Conservation (phyloP, 2,329 filamentous ascomycete genomes). For the Alternaria tenuissima region DNA sequence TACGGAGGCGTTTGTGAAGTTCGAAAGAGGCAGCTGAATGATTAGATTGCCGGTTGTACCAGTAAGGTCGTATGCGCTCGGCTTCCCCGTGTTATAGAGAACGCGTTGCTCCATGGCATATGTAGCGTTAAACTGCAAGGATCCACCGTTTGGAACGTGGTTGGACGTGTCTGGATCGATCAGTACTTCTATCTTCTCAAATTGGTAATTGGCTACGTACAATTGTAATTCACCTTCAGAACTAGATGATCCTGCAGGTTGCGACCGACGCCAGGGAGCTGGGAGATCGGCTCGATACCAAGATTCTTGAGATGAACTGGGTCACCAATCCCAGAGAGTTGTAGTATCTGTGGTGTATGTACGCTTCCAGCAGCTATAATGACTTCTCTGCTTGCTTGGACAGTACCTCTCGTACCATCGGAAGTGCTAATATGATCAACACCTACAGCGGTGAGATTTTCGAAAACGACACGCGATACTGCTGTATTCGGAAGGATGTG, state of each 20-base stretch:
- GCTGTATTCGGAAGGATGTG: slow-evolving; percentile 34
- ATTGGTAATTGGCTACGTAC: slow-evolving; percentile 7
- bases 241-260: slow-evolving; percentile 41
- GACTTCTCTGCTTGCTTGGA: slow-evolving; percentile 56
- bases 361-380: slow-evolving; percentile 67
- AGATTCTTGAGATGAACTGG: slow-evolving; percentile 13
- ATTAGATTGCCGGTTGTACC: slow-evolving; percentile 27
- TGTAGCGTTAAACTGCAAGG: slow-evolving; percentile 31
- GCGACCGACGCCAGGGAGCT: slow-evolving; percentile 38
- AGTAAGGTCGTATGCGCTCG: slow-evolving; percentile 41
- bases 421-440: slow-evolving; percentile 25
- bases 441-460: slow-evolving; percentile 23
- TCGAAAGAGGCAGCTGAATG: slow-evolving; percentile 24
- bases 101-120: slow-evolving; percentile 39
- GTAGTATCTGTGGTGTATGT: slow-evolving; percentile 68
- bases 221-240: slow-evolving; percentile 32
- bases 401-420: slow-evolving; percentile 5
- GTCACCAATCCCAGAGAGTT: slow-evolving; percentile 67
- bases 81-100: slow-evolving; percentile 34
- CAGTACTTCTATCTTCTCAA: neutral
- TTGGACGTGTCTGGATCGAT: slow-evolving; percentile 19
- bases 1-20: slow-evolving; percentile 16
- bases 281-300: slow-evolving; percentile 24
- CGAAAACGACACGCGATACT: slow-evolving; percentile 30
- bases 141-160: slow-evolving; percentile 26